phyloP scores from a whole-genome alignment of 306 rosid genomes.

The Chamaecrista fasciculata region DNA sequence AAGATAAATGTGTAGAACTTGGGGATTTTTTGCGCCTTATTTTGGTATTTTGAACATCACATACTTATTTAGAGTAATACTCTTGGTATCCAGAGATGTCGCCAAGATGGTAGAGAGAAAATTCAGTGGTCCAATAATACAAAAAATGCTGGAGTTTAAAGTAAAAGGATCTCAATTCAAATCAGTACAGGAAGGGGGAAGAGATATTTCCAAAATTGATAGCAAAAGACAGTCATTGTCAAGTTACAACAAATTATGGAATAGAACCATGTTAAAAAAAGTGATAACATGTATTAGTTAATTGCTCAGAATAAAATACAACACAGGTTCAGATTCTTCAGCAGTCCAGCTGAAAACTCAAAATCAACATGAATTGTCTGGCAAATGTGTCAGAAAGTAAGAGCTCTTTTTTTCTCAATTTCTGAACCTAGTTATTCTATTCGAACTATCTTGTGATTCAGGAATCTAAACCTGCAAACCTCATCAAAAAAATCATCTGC shows the following conservation, averaged over 20 bases:
- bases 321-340: constrained; percentile 20
- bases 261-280: neutral
- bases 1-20: too few relatives aligned
- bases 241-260: constrained; percentile 17
- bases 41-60: too few relatives aligned
- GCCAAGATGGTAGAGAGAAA: too few relatives aligned
- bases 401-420: neutral
- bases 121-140: too few relatives aligned
- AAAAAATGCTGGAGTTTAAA: too few relatives aligned
- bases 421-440: constrained; percentile 56
- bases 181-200: too few relatives aligned
- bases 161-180: too few relatives aligned
- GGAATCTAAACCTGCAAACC: constrained; percentile 68
- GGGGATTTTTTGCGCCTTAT: too few relatives aligned
- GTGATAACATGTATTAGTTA: neutral
- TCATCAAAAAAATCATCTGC: constrained; percentile 94
- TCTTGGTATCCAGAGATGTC: too few relatives aligned
- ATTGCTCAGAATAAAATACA: neutral
- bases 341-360: constrained; percentile 35
- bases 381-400: constrained; percentile 17
- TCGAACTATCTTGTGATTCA: constrained; percentile 63
- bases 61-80: too few relatives aligned
- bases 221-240: neutral
- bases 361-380: constrained; percentile 25
- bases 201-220: neutral